Evolutionary conservation across 2,329 filamentous ascomycete genomes (phyloP).

Genomic region (Lachnellula arida): DNA sequence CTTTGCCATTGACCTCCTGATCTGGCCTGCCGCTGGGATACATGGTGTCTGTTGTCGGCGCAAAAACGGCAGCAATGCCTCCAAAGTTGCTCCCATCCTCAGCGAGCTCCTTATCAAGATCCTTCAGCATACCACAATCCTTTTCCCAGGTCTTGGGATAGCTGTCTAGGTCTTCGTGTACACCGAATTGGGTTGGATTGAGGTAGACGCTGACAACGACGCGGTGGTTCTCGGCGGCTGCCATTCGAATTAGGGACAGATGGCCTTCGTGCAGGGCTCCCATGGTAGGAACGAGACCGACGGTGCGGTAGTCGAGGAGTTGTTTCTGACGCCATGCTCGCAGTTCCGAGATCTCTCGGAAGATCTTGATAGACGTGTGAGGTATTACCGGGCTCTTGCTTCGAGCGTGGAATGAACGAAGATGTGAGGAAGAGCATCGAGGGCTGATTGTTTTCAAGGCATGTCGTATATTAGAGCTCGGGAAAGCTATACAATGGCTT

Average conservation of each 20-base stretch:
- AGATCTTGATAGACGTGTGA: constrained; percentile 60
- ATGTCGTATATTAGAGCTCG: not conserved
- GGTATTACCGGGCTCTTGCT: constrained; percentile 38
- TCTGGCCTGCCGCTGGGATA: constrained; percentile 72
- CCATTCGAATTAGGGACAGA: constrained; percentile 76
- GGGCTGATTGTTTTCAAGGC: not conserved
- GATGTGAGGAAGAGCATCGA: constrained; percentile 14
- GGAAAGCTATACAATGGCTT: not conserved
- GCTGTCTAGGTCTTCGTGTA: constrained; percentile 78
- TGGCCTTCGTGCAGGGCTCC: constrained; percentile 93
- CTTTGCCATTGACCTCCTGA: constrained; percentile 69
- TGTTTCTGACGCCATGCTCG: constrained; percentile 66
- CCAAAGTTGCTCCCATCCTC: constrained; percentile 53
- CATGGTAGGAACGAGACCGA: constrained; percentile 95
- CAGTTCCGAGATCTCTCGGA: constrained; percentile 69
- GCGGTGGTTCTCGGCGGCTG: constrained; percentile 77
- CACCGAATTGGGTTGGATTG: constrained; percentile 93
- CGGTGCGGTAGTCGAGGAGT: constrained; percentile 60
- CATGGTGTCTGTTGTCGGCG: constrained; percentile 76
- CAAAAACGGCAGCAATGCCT: constrained; percentile 77
- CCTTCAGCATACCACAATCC: constrained; percentile 63
- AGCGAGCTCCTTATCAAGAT: constrained; percentile 70
- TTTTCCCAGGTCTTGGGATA: constrained; percentile 88
- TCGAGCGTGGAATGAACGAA: constrained; percentile 12
- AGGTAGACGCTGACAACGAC: constrained; percentile 92